Conservation (phyloP, 2,329 filamentous ascomycete species). For the Fusarium metavorans region DNA sequence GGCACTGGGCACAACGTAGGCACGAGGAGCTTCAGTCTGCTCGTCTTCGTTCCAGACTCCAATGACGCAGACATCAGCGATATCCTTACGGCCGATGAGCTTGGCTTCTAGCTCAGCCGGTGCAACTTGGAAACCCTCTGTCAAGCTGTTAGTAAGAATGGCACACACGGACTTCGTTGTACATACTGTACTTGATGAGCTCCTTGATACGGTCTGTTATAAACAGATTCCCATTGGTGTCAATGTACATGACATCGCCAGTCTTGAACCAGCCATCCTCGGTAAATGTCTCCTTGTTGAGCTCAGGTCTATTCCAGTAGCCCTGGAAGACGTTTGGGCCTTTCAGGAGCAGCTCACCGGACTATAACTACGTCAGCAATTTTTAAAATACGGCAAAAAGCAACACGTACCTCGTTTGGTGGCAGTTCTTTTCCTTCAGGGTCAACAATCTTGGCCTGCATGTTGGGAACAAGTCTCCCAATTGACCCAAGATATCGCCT, state of each 20-base stretch:
- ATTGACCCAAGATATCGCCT: conserved; percentile 80
- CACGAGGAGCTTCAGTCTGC: conserved; percentile 75
- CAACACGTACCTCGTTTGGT: conserved; percentile 56
- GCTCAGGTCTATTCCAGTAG: conserved; percentile 79
- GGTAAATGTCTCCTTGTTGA: conserved; percentile 78
- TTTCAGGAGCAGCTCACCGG: conserved; percentile 80
- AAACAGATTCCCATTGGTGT: conserved; percentile 83
- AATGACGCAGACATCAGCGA: conserved; percentile 73
- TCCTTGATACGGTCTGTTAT: conserved; percentile 89
- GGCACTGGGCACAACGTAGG: conserved; percentile 52
- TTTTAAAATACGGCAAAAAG: neutral
- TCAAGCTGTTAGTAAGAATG: neutral
- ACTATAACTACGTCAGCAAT: conserved; percentile 12
- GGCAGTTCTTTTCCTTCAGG: conserved; percentile 67
- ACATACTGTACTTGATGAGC: conserved; percentile 64
- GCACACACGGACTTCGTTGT: neutral
- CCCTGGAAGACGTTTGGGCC: conserved; percentile 86
- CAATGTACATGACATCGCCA: conserved; percentile 85
- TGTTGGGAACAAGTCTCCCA: conserved; percentile 81
- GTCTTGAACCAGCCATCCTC: conserved; percentile 89
- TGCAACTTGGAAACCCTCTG: conserved; percentile 75
- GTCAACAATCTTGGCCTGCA: conserved; percentile 84
- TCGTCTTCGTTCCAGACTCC: conserved; percentile 69
- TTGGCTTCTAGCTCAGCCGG: conserved; percentile 73
- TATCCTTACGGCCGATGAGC: conserved; percentile 57